Evolutionary conservation across 2,329 filamentous ascomycete species (phyloP).

Genomic region (Pseudogymnoascus sp.): DNA sequence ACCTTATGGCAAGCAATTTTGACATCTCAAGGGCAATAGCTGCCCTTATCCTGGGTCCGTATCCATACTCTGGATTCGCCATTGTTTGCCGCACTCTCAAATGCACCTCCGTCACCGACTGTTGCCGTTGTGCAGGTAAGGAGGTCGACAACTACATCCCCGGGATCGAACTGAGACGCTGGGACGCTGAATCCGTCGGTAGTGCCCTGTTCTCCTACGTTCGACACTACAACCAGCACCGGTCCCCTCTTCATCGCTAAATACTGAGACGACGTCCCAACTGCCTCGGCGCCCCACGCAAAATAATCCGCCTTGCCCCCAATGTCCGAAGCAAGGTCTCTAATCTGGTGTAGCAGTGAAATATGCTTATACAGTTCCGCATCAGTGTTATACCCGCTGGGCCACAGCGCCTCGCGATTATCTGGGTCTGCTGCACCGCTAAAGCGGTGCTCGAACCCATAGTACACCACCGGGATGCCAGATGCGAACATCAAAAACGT

Average conservation of each 20-base stretch:
- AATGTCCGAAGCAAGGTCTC: background rate
- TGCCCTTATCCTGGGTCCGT: background rate
- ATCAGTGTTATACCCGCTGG: conserved; percentile 31
- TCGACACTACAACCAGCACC: background rate
- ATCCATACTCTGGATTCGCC: conserved; percentile 3
- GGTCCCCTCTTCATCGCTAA: background rate
- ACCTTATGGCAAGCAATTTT: too few species aligned
- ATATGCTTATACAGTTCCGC: conserved; percentile 33
- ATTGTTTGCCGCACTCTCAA: background rate
- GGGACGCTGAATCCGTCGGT: background rate
- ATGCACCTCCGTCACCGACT: background rate
- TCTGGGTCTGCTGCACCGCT: conserved; percentile 28
- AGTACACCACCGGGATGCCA: conserved; percentile 43
- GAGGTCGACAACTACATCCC: background rate
- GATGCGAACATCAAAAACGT: conserved; percentile 39
- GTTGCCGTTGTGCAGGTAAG: background rate
- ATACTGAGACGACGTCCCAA: background rate
- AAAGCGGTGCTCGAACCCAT: conserved; percentile 43
- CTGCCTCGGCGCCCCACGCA: background rate
- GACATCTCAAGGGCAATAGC: background rate
- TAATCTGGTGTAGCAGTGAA: background rate
- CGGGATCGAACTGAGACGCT: background rate
- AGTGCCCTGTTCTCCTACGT: background rate
- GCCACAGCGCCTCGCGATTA: conserved; percentile 38
- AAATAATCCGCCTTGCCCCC: background rate